Percentiles rank a stretch among this genome's conserved stretches.
Conservation (phyloP, 257 asterid species). For the Fraxinus quadrangulata region DNA sequence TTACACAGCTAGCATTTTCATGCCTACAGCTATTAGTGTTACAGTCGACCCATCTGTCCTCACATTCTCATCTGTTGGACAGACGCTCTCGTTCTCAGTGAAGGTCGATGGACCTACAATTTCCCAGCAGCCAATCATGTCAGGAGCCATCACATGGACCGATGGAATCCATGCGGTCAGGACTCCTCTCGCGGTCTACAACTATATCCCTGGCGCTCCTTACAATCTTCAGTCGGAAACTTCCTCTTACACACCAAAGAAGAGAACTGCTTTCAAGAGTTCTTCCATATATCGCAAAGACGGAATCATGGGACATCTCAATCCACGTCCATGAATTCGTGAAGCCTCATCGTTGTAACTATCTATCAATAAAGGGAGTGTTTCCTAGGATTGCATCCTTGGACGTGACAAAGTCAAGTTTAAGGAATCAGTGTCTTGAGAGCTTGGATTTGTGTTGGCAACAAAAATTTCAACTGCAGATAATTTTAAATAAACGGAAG, state of each 20-base stretch:
- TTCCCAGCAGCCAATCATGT: constrained; percentile 50
- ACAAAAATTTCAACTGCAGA: constrained; percentile 4
- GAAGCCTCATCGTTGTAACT: neutral
- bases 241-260: neutral
- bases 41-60: constrained; percentile 46
- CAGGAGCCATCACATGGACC: constrained; percentile 48
- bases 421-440: constrained; percentile 1
- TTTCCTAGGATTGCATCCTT: neutral
- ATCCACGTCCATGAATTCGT: constrained; percentile 19
- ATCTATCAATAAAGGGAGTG: constrained; percentile 14
- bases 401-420: constrained; percentile 5
- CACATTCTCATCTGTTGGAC: constrained; percentile 47
- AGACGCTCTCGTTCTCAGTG: constrained; percentile 50
- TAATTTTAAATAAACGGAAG: neutral
- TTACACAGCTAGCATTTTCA: constrained; percentile 28
- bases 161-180: constrained; percentile 45
- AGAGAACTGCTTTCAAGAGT: constrained; percentile 5
- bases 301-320: constrained; percentile 23
- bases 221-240: constrained; percentile 23
- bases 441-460: constrained; percentile 10
- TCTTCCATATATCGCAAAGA: constrained; percentile 27
- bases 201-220: constrained; percentile 40
- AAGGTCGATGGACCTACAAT: constrained; percentile 46
- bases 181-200: constrained; percentile 54
- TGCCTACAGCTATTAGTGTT: constrained; percentile 22